Percentiles rank a stretch among this genome's conserved stretches.
phyloP scores from a whole-genome alignment of 2,329 filamentous ascomycete genomes.

The Monilinia polystroma region DNA sequence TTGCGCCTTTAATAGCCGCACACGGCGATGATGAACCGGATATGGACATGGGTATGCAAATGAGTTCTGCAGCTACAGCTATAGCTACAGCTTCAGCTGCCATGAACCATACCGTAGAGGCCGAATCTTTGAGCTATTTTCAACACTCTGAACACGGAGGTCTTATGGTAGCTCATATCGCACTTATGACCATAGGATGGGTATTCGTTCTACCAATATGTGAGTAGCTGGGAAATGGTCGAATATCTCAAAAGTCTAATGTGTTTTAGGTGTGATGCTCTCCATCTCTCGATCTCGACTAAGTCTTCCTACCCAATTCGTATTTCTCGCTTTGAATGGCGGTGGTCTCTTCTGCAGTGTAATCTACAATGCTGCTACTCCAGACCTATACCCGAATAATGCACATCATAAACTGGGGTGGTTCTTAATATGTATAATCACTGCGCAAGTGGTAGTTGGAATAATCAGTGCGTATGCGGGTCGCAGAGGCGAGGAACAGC shows the following conservation, averaged over 20 bases:
- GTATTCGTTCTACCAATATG: slow-evolving; percentile 67
- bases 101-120: slow-evolving; percentile 25
- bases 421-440: slow-evolving; percentile 71
- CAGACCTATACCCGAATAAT: slow-evolving; percentile 83
- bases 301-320: slow-evolving; percentile 66
- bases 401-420: slow-evolving; percentile 88
- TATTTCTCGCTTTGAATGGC: slow-evolving; percentile 63
- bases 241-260: not conserved
- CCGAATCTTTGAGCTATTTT: slow-evolving; percentile 44
- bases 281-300: slow-evolving; percentile 77
- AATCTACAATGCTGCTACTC: slow-evolving; percentile 77
- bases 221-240: slow-evolving; percentile 43
- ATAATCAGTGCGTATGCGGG: slow-evolving; percentile 35
- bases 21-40: slow-evolving; percentile 34
- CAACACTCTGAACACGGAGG: slow-evolving; percentile 42
- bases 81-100: not conserved
- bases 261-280: slow-evolving; percentile 63
- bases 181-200: slow-evolving; percentile 68
- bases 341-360: slow-evolving; percentile 63
- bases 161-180: slow-evolving; percentile 57
- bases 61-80: slow-evolving; percentile 20
- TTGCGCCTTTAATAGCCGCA: slow-evolving; percentile 22
- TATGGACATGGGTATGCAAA: slow-evolving; percentile 32
- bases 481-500: slow-evolving; percentile 34
- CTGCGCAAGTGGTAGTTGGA: slow-evolving; percentile 64